Evolutionary conservation across 768 basidiomycete species (phyloP).

Genomic region (Tricholoma flavovirens): DNA sequence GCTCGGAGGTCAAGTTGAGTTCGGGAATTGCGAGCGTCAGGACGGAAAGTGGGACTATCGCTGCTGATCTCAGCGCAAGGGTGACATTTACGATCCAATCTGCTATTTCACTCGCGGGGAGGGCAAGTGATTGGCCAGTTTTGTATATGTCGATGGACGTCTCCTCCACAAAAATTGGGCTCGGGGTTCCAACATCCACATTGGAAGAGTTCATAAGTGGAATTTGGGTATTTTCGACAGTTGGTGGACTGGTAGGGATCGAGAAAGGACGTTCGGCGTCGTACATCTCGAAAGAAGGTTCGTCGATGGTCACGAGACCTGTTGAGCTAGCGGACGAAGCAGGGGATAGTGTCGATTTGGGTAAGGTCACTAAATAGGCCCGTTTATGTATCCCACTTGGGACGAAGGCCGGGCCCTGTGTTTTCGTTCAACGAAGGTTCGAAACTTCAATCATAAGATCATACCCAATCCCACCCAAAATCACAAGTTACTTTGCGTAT

Average conservation of each 20-base stretch:
- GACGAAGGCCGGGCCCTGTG: slow-evolving; percentile 44
- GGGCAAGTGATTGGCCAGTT: slow-evolving; percentile 40
- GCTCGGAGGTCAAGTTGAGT: slow-evolving; percentile 33
- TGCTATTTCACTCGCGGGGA: slow-evolving; percentile 38
- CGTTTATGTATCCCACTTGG: slow-evolving; percentile 13
- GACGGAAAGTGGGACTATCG: slow-evolving; percentile 25
- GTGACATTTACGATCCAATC: slow-evolving; percentile 55
- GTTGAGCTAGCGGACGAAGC: not conserved
- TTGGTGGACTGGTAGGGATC: not conserved
- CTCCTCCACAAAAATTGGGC: slow-evolving; percentile 44
- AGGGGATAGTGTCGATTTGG: not conserved
- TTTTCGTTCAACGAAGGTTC: not conserved
- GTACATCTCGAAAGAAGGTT: not conserved
- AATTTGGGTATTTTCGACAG: not conserved
- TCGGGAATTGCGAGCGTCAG: slow-evolving; percentile 43
- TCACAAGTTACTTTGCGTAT: slow-evolving; percentile 48
- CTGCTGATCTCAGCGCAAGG: slow-evolving; percentile 41
- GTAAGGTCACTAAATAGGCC: not conserved
- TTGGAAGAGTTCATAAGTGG: slow-evolving; percentile 18
- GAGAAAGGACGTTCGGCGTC: not conserved
- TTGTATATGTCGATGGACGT: slow-evolving; percentile 52
- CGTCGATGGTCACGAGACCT: not conserved
- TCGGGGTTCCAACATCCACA: slow-evolving; percentile 9
- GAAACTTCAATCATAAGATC: not conserved
- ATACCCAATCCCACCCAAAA: slow-evolving; percentile 61